phyloP scores from a whole-genome alignment of 179 eudicot species.

The Sideroxylon spinosum region DNA sequence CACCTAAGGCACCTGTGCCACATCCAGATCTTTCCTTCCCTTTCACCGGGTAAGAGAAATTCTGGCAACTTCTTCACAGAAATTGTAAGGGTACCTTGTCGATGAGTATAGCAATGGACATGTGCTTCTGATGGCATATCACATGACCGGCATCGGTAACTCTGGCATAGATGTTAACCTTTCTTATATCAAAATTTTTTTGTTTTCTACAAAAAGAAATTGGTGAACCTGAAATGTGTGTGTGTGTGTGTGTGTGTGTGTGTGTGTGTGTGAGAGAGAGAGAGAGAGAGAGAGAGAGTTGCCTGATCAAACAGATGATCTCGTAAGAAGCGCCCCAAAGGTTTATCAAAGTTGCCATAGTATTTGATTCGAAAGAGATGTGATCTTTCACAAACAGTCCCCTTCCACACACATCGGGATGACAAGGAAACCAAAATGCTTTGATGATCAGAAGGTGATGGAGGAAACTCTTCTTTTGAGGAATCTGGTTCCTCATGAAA shows the following conservation, averaged over 20 bases:
- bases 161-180: slow-evolving; percentile 36
- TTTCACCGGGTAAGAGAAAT: slow-evolving; percentile 71
- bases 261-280: not conserved
- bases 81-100: slow-evolving; percentile 98
- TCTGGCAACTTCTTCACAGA: slow-evolving; percentile 91
- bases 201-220: not conserved
- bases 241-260: not conserved
- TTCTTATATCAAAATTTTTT: not conserved
- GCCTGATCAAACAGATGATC: slow-evolving; percentile 95
- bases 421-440: slow-evolving; percentile 92
- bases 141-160: slow-evolving; percentile 74
- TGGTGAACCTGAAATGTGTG: not conserved
- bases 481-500: slow-evolving; percentile 35
- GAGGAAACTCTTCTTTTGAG: slow-evolving; percentile 74
- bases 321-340: slow-evolving; percentile 88
- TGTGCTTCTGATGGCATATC: slow-evolving; percentile 95
- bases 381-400: slow-evolving; percentile 93
- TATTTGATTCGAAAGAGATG: slow-evolving; percentile 94
- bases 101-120: slow-evolving; percentile 94
- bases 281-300: slow-evolving; percentile 16
- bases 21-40: slow-evolving; percentile 99
- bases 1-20: slow-evolving; percentile 98
- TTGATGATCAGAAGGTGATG: slow-evolving; percentile 80
- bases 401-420: slow-evolving; percentile 96
- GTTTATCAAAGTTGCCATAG: slow-evolving; percentile 88